These are phyloP conservation scores for Rubus idaeus DNA, from an alignment of 306 rosid genomes.

Conservation along the genomic window DNA sequence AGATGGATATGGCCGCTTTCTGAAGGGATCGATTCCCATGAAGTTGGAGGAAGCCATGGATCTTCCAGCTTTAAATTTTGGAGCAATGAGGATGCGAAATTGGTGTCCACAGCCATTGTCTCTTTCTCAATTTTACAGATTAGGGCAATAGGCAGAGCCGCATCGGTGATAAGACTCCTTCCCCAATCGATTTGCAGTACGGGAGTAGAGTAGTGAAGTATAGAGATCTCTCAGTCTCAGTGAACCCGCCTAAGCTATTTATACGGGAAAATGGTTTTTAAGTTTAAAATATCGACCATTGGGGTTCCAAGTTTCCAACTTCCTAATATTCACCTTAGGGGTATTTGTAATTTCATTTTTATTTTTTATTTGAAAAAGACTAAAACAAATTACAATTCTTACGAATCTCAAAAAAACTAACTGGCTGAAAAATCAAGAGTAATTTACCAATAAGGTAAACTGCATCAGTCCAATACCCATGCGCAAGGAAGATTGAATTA, in stretches of 20 bases:
- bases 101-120: slow-evolving; percentile 46
- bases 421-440: no score
- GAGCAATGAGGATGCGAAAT: slow-evolving; percentile 49
- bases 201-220: neutral
- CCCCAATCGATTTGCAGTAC: neutral
- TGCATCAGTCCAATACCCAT: no score
- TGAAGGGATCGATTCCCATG: slow-evolving; percentile 76
- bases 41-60: slow-evolving; percentile 74
- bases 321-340: no score
- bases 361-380: no score
- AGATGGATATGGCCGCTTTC: slow-evolving; percentile 43
- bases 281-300: no score
- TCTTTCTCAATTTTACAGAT: neutral
- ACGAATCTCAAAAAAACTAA: no score
- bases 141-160: neutral
- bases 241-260: slow-evolving; percentile 8
- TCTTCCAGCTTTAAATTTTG: slow-evolving; percentile 62
- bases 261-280: neutral
- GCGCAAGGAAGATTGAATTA: no score
- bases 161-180: neutral
- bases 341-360: no score
- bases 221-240: neutral
- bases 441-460: no score
- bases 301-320: no score
- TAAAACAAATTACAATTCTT: no score